Evolutionary conservation across 352 stramenopile species (phyloP), one percentile per base, ranked within the genome.

Genomic region (Phytophthora pinifolia): DNA sequence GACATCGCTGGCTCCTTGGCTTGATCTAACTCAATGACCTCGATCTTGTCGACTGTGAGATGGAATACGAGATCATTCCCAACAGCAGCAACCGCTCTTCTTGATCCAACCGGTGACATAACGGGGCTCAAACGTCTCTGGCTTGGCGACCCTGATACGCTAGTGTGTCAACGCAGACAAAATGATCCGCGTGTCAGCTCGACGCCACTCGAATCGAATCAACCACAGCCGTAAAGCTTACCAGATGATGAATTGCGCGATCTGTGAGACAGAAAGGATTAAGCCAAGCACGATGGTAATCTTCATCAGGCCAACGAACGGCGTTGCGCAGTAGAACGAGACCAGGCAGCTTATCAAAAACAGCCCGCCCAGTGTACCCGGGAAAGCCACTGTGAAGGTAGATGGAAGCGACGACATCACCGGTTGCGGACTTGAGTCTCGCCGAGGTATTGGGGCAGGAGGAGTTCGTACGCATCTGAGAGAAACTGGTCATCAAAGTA

Each of bases 271-370:
- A 0, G 84, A 88, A n/a, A 92, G 60, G 31, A 90, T 48, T 15
- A 88, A 75, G 30, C 84, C 84, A 6, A 94, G 73, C n/a, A 91
- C 71, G 15, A 91, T 89, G 9, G 84, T 94, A 52, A 94, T 76
- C 64, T 94, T 84, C 84, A 92, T 94, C 43, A 94, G 62, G 2
- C 80, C 82, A 62, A 86, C 77, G 43, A 92, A 92, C 22, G 82
- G 76, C 31, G 76, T 67, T 14, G 74, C 74, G 47, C 76, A 88
- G 59, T 79, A 89, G 51, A 92, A 74, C 25, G 84, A 86, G 9
- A 94, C 62, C 18, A 89, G 45, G 18, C 79, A 90, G 56, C 82
- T 91, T 25, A 92, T 64, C 29, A 94, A 48, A 37, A 91, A 94
- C 9, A 94, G 55, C 0, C 74, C 80, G 13, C 84, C 75, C 2